These are phyloP conservation scores for Nidularia pulvinata DNA, from an alignment of 768 basidiomycete genomes.

Conservation along the genomic window DNA sequence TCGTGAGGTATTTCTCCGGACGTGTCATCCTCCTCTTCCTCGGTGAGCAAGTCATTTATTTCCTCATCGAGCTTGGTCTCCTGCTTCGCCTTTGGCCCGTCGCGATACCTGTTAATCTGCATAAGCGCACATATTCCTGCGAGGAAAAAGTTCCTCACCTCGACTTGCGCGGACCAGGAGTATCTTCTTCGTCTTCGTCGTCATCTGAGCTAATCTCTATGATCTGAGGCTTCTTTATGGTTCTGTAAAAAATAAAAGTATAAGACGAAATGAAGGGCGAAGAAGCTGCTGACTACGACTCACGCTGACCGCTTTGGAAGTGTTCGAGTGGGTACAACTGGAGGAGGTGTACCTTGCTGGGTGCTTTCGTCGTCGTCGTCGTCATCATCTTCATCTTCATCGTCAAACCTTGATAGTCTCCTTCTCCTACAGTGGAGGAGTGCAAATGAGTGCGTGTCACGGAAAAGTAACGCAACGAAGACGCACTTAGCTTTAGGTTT, in stretches of 20 bases:
- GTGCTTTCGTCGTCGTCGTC: slow-evolving; percentile 8
- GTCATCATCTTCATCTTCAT: slow-evolving; percentile 36
- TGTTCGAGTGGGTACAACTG: slow-evolving; percentile 42
- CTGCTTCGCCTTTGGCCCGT: slow-evolving; percentile 22
- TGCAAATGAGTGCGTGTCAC: not conserved
- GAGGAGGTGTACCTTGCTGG: slow-evolving; percentile 28
- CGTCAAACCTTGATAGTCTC: slow-evolving; percentile 53
- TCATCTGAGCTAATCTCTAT: slow-evolving; percentile 37
- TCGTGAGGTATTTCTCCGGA: slow-evolving; percentile 21
- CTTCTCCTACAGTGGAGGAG: slow-evolving; percentile 37
- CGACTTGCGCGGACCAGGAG: slow-evolving; percentile 8
- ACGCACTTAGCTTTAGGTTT: slow-evolving; percentile 42
- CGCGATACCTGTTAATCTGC: slow-evolving; percentile 5
- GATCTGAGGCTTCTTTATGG: slow-evolving; percentile 20
- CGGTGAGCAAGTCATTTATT: slow-evolving; percentile 34
- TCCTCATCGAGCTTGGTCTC: slow-evolving; percentile 39
- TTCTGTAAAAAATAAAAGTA: not conserved
- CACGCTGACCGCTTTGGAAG: slow-evolving; percentile 43
- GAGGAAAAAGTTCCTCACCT: slow-evolving; percentile 5
- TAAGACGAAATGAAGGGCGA: slow-evolving; percentile 25
- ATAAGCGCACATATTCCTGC: not conserved
- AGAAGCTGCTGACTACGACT: slow-evolving; percentile 31
- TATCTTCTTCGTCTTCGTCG: slow-evolving; percentile 23
- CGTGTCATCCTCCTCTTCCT: slow-evolving; percentile 3
- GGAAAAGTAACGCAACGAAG: not conserved